Evolutionary conservation across 164 flowering plant genomes (phyloP).

Genomic region (Magnolia kwangsiensis): DNA sequence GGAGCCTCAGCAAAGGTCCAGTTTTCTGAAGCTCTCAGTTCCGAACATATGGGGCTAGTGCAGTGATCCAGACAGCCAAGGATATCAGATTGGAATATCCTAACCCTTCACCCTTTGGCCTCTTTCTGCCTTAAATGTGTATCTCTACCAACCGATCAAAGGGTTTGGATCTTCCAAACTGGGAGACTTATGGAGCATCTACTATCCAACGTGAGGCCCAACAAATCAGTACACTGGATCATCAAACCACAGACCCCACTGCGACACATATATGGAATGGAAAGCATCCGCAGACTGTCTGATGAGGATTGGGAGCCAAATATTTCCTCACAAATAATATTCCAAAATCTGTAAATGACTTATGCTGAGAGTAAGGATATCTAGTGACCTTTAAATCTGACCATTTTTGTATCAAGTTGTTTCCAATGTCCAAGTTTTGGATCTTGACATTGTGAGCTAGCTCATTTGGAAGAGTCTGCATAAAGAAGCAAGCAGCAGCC

Average conservation of each 20-base stretch:
- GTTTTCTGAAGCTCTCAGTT: too few species aligned
- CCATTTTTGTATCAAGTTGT: slow-evolving; percentile 63
- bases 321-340: neutral
- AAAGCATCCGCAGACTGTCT: neutral
- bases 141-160: neutral
- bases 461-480: slow-evolving; percentile 67
- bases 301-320: neutral
- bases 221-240: neutral
- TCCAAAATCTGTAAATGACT: neutral
- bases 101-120: neutral
- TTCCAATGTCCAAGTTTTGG: slow-evolving; percentile 72
- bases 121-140: neutral
- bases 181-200: neutral
- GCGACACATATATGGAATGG: neutral
- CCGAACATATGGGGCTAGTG: too few species aligned
- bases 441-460: slow-evolving; percentile 50
- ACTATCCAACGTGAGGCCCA: neutral
- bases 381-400: slow-evolving; percentile 63
- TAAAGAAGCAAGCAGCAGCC: slow-evolving; percentile 1
- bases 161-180: neutral
- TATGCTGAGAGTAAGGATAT: neutral
- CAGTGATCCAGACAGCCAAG: too few species aligned
- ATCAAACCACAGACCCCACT: neutral
- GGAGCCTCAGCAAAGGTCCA: neutral
- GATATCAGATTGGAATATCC: neutral